These are phyloP conservation scores for Eremothecium cymbalariae DNA, from an alignment of 1,139 yeast genomes.

Conservation along the genomic window DNA sequence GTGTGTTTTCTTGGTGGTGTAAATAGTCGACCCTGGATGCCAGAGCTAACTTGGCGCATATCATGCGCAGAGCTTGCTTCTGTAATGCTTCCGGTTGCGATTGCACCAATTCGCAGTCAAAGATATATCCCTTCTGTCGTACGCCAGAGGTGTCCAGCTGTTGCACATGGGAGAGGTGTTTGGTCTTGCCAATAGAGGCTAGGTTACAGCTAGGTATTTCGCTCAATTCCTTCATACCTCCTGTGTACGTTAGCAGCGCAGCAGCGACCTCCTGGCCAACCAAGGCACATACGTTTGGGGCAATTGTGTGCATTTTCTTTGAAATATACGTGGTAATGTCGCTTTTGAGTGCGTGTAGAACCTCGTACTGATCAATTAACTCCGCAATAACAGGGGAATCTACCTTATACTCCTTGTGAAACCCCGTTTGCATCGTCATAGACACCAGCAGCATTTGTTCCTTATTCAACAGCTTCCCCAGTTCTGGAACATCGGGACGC, in stretches of 20 bases:
- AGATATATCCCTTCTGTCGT: conserved; percentile 60
- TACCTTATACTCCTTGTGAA: conserved; percentile 14
- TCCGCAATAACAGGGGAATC: conserved; percentile 38
- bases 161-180: conserved; percentile 38
- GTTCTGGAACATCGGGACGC: not conserved
- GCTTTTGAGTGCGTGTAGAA: conserved; percentile 39
- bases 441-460: conserved; percentile 66
- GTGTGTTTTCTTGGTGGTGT: conserved; percentile 24
- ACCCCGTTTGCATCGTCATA: conserved; percentile 57
- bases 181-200: conserved; percentile 64
- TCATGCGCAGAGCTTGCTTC: conserved; percentile 66
- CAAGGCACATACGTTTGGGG: conserved; percentile 73
- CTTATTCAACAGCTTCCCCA: conserved; percentile 22
- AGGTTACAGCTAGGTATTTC: conserved; percentile 76
- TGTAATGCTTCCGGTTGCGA: conserved; percentile 48
- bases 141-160: conserved; percentile 41
- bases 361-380: conserved; percentile 44
- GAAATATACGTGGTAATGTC: conserved; percentile 51
- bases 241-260: conserved; percentile 59
- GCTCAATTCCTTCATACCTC: conserved; percentile 65
- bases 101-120: conserved; percentile 45
- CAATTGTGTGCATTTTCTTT: conserved; percentile 43
- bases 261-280: conserved; percentile 72
- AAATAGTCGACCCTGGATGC: conserved; percentile 77
- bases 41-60: conserved; percentile 70